Evolutionary conservation across 2,329 filamentous ascomycete species (phyloP).

Genomic region (Chaetomiaceae sp.): DNA sequence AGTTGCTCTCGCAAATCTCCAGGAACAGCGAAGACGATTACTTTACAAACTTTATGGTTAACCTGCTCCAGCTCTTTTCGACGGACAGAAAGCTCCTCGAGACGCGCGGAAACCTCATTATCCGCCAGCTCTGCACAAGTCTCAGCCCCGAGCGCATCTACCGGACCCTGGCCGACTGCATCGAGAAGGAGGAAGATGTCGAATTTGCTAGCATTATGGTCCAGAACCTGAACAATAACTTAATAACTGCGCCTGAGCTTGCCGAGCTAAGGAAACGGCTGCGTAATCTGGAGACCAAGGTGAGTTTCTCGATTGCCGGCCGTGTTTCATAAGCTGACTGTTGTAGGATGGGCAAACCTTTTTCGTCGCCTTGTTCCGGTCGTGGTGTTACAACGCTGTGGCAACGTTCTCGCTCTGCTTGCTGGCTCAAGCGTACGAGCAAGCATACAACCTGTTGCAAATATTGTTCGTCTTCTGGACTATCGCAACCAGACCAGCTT

Average conservation of each 20-base stretch:
- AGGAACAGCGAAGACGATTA: constrained; percentile 96
- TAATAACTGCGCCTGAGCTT: constrained; percentile 93
- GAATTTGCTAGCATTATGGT: constrained; percentile 99
- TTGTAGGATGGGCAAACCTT: constrained; percentile 83
- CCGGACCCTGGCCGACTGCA: constrained; percentile 88
- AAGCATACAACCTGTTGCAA: constrained; percentile 91
- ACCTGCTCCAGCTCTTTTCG: constrained; percentile 88
- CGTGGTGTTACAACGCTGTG: constrained; percentile 98
- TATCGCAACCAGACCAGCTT: background rate
- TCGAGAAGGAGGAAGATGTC: constrained; percentile 96
- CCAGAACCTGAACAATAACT: constrained; percentile 97
- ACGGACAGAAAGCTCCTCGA: constrained; percentile 89
- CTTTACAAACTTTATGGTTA: constrained; percentile 98
- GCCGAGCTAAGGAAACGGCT: constrained; percentile 85
- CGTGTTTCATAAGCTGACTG: constrained; percentile 5
- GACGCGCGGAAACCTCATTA: constrained; percentile 91
- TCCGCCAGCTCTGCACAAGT: constrained; percentile 87
- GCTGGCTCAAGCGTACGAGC: constrained; percentile 94
- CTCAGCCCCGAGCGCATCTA: constrained; percentile 94
- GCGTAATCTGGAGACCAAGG: constrained; percentile 83
- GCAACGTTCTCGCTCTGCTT: constrained; percentile 95
- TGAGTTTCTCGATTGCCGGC: constrained; percentile 32
- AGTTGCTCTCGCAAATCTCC: constrained; percentile 92
- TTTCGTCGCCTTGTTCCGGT: constrained; percentile 89
- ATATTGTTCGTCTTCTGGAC: constrained; percentile 63